These are phyloP conservation scores for Pulveroboletus sp. DNA, from an alignment of 768 basidiomycete species.

Conservation along the genomic window DNA sequence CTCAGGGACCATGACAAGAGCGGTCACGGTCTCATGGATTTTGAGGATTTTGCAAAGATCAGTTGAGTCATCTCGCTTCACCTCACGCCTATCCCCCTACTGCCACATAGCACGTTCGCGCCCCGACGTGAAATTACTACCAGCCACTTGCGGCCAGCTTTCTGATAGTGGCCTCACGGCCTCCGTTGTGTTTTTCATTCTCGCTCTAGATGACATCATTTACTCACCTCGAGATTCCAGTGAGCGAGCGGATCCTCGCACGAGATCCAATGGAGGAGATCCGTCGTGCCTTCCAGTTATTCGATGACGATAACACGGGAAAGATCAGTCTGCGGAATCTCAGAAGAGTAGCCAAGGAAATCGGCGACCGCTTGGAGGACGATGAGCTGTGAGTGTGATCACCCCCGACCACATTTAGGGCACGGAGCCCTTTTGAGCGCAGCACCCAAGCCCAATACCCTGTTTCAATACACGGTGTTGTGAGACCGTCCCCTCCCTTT, in stretches of 20 bases:
- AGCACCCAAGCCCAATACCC: constrained; percentile 27
- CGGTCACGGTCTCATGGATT: constrained; percentile 81
- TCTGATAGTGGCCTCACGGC: not conserved
- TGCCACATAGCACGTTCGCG: not conserved
- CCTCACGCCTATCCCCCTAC: not conserved
- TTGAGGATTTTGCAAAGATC: constrained; percentile 90
- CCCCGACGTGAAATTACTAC: not conserved
- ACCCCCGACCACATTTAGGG: constrained; percentile 15
- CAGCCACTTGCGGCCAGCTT: no score
- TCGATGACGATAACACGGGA: constrained; percentile 94
- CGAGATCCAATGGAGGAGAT: constrained; percentile 98
- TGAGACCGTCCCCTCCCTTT: constrained; percentile 12
- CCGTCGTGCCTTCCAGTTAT: constrained; percentile 90
- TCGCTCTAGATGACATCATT: not conserved
- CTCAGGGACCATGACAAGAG: constrained; percentile 87
- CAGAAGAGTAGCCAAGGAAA: constrained; percentile 90
- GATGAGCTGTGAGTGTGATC: constrained; percentile 80
- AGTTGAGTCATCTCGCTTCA: constrained; percentile 48
- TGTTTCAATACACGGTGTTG: constrained; percentile 24
- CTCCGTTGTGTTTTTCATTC: not conserved
- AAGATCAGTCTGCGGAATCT: constrained; percentile 91
- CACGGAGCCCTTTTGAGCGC: constrained; percentile 14
- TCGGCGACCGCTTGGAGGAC: constrained; percentile 91
- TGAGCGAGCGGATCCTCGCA: constrained; percentile 90
- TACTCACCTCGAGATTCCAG: constrained; percentile 40